Percentiles rank a stretch among this genome's conserved stretches.
Conservation (phyloP, 768 basidiomycete species). For the Kockovaella imperatae region DNA sequence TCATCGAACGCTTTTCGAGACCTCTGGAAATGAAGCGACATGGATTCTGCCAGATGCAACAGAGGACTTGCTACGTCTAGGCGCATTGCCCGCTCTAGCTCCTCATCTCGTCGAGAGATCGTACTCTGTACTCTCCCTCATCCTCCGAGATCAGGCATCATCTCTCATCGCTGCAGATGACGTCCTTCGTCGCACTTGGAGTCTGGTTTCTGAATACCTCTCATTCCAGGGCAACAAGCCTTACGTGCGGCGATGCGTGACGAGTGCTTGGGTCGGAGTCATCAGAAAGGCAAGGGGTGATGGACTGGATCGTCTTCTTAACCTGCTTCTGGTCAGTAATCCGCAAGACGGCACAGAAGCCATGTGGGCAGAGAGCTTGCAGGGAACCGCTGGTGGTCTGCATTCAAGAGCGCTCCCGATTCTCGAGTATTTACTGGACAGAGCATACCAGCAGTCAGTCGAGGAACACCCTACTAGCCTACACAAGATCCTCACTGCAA, state of each 20-base stretch:
- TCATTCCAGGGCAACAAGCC: constrained; percentile 26
- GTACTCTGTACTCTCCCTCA: constrained; percentile 39
- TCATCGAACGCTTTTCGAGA: constrained; percentile 38
- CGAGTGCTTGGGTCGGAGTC: constrained; percentile 79
- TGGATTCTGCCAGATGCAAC: constrained; percentile 17
- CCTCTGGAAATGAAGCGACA: constrained; percentile 34
- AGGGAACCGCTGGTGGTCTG: constrained; percentile 48
- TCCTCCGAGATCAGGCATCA: constrained; percentile 33
- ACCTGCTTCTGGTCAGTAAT: constrained; percentile 52
- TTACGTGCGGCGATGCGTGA: constrained; percentile 48
- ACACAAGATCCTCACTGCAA: constrained; percentile 60
- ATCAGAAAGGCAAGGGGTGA: constrained; percentile 63
- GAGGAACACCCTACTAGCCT: constrained; percentile 24
- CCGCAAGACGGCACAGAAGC: constrained; percentile 62
- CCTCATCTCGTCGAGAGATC: constrained; percentile 39
- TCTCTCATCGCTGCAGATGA: constrained; percentile 24
- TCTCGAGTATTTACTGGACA: constrained; percentile 54
- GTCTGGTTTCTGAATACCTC: constrained; percentile 32
- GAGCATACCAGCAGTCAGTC: constrained; percentile 48
- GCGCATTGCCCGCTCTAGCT: constrained; percentile 32
- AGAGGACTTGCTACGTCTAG: constrained; percentile 24
- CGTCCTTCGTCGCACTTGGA: constrained; percentile 22
- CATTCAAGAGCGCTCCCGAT: constrained; percentile 67
- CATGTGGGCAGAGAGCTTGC: constrained; percentile 58
- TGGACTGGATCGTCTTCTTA: constrained; percentile 54